Evolutionary conservation across 148 eudicot genomes (phyloP), one percentile per base, ranked within the genome.

Genomic region (Camellia granthamiana): DNA sequence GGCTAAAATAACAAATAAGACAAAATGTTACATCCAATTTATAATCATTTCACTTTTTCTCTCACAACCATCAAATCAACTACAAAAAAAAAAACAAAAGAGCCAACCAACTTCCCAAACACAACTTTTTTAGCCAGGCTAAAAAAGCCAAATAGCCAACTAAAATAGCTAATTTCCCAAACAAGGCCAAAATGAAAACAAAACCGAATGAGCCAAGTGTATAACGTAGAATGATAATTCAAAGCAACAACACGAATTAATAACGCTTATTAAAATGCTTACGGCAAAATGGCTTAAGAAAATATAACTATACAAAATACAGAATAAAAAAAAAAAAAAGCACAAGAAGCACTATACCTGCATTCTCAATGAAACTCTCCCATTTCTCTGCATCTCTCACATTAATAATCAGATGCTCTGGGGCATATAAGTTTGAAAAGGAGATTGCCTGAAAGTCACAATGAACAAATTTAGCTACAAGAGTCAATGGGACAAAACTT

Each of bases 371-470:
- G 71, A 90, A 91, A 78, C 86, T 85, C 84, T 97, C 99, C 99
- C 99, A 97, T 84, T 92, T 97, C 90, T 94, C 99, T 78, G 98
- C 98, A 87, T 97, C 97, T 81, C 83, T 82, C 68, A 97, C 99
- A 80, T 97, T 97, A 80, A 97, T 88, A 73, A 97, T 97, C 79
- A 97, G 90, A 88, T 97, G 99, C 89, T 94, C 98, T 1, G 99
- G 99, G 68, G 99, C 99, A 80, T 97, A 97, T 77, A 90, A 74
- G 84, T 97, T 97, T 64, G 99, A 94, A 83, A 97, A 97, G 70
- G 91, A 80, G 73, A 94, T 89, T 18, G 99, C 98, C 99, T 97
- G 90, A 43, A 67, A 63, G 72, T 82, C 21, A 76, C 79, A 85
- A 58, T 19, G 47, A 59, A 52, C 30, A 76, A 69, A 43, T 63